Percentiles rank a stretch among this genome's conserved stretches.
Evolutionary conservation across 345 rosid genomes (phyloP).

Genomic region (Moricandia arvensis): DNA sequence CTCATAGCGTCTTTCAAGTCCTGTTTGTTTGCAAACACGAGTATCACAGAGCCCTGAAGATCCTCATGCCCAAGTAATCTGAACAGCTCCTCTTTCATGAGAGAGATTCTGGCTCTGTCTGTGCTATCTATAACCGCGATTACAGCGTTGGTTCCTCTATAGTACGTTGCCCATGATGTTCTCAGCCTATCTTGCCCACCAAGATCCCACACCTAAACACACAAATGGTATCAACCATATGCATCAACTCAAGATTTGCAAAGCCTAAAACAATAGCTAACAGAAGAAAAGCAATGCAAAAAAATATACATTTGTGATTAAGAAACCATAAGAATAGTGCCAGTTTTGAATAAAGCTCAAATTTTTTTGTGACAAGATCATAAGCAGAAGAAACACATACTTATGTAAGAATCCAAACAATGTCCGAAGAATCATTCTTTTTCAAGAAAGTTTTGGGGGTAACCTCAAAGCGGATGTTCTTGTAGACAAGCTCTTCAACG

Average conservation of each 20-base stretch:
- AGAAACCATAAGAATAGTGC: no score
- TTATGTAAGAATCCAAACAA: no score
- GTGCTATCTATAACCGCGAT: conserved; percentile 90
- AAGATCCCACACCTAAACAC: conserved; percentile 84
- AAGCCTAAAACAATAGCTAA: no score
- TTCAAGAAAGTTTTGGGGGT: no score
- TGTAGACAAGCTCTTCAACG: conserved; percentile 94
- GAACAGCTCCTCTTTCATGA: conserved; percentile 84
- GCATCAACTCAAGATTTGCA: no score
- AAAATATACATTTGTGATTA: no score
- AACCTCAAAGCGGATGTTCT: conserved; percentile 93
- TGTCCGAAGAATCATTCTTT: no score
- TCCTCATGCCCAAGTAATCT: conserved; percentile 82
- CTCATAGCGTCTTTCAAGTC: conserved; percentile 93
- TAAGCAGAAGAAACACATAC: no score
- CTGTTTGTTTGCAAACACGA: conserved; percentile 88
- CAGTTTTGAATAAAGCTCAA: no score
- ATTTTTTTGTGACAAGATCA: no score
- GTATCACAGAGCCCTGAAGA: conserved; percentile 67
- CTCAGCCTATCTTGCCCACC: conserved; percentile 96
- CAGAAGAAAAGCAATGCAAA: no score
- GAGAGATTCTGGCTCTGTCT: conserved; percentile 82
- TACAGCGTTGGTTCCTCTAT: conserved; percentile 87
- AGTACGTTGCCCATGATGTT: conserved; percentile 95
- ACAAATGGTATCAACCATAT: no score